These are phyloP conservation scores for Glutinoglossum americanum DNA, from an alignment of 495 filamentous ascomycete species.

Conservation along the genomic window DNA sequence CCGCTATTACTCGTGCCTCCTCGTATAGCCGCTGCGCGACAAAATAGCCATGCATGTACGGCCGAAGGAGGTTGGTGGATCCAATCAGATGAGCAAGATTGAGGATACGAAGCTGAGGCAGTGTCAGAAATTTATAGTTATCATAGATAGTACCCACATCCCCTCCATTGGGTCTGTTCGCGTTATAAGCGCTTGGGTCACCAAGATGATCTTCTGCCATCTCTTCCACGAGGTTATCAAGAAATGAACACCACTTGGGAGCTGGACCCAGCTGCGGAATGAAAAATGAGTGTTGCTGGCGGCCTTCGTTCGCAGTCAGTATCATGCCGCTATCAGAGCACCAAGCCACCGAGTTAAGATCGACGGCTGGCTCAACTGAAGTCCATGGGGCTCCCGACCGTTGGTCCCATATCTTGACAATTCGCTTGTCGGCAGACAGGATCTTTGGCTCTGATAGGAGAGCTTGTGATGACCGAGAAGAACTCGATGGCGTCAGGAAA, in stretches of 20 bases:
- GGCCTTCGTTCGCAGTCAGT: constrained; percentile 85
- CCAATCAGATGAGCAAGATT: constrained; percentile 75
- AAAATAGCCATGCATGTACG: constrained; percentile 99
- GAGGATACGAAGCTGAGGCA: constrained; percentile 56
- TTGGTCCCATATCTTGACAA: constrained; percentile 92
- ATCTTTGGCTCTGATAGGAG: constrained; percentile 51
- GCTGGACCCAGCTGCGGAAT: constrained; percentile 85
- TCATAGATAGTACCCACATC: constrained; percentile 64
- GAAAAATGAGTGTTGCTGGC: constrained; percentile 84
- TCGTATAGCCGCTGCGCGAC: constrained; percentile 83
- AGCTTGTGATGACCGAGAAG: constrained; percentile 1
- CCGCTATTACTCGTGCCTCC: constrained; percentile 74
- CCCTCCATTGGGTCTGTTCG: constrained; percentile 12
- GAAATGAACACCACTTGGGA: constrained; percentile 86
- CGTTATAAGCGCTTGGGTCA: constrained; percentile 40
- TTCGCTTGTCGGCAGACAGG: constrained; percentile 75
- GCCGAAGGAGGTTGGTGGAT: constrained; percentile 62
- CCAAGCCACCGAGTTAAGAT: constrained; percentile 81
- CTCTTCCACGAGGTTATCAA: constrained; percentile 94
- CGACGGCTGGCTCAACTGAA: constrained; percentile 81
- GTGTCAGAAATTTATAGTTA: constrained; percentile 92
- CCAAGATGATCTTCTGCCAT: constrained; percentile 61
- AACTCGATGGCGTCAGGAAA: constrained; percentile 51
- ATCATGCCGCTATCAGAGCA: constrained; percentile 77
- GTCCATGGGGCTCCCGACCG: constrained; percentile 71